A percentile compares a stretch with the other conserved stretches of the same genome.
Evolutionary conservation across 805 yeast species (phyloP).

Genomic region (Spathaspora boniae): DNA sequence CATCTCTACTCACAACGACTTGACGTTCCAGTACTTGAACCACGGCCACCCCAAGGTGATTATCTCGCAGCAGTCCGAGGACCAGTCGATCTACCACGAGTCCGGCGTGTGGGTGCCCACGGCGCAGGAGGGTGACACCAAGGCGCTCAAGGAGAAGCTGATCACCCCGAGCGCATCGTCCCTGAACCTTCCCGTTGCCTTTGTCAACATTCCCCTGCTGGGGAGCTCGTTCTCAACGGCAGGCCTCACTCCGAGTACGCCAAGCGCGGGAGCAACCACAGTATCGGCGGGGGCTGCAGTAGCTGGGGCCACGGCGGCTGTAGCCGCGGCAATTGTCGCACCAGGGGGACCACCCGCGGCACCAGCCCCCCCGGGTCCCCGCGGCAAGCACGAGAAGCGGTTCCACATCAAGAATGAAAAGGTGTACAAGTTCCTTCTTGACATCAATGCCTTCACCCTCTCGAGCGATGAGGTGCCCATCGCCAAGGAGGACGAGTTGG

Average conservation of each 20-base stretch:
- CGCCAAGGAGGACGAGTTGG: constrained; percentile 14
- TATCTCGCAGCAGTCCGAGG: constrained; percentile 15
- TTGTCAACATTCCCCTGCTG: too few relatives aligned
- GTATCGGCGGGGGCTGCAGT: too few relatives aligned
- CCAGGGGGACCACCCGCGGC: neutral
- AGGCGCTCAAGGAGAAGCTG: constrained; percentile 6
- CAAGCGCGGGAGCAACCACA: too few relatives aligned
- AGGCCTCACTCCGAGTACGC: too few relatives aligned
- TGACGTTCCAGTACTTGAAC: constrained; percentile 20
- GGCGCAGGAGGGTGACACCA: constrained; percentile 7
- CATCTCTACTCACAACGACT: constrained; percentile 17
- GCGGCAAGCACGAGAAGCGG: constrained; percentile 11
- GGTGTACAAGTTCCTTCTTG: constrained; percentile 16
- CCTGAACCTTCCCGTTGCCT: too few relatives aligned
- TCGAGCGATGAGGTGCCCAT: constrained; percentile 21
- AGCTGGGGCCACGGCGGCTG: too few relatives aligned
- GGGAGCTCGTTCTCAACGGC: neutral
- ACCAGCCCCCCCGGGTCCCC: too few relatives aligned
- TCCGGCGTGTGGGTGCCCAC: constrained; percentile 21
- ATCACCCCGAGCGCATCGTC: too few relatives aligned
- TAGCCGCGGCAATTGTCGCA: neutral
- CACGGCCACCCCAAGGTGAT: constrained; percentile 26
- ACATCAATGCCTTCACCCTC: constrained; percentile 31
- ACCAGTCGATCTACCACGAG: constrained; percentile 21
- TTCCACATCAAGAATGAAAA: constrained; percentile 12